Evolutionary conservation across 192 early-diverging fungal species (phyloP), one percentile per base, ranked within the genome.

Genomic region (Powellomyces hirtus): DNA sequence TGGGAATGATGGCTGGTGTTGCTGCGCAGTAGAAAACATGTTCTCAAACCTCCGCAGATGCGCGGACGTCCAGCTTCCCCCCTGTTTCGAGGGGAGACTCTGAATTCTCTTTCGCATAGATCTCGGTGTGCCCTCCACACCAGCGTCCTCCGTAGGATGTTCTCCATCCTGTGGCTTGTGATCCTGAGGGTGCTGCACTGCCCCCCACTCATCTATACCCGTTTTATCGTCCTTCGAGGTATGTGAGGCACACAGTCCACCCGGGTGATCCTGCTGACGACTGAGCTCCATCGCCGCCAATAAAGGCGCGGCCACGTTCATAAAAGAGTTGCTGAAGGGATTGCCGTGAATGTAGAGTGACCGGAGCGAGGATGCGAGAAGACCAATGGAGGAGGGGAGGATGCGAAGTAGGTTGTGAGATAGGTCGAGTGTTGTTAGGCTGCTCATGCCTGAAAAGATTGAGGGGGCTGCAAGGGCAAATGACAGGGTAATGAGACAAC

Each of bases 341-440:
- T 75, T 71, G 35, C 67, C 69, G 22, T 69, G 67, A 10, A 77
- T 16, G 20, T 62, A 37, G 16, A 77, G 62, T 5, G 26, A 16
- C 7, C 11, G 50, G 13, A 77, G 62, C 8, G 52, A 36, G 44
- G 58, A 38, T 31, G 63, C 59, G 20, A 79, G 73, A 1, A 79
- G 45, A 8, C 81, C 78, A 16, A 83, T 58, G 4, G 81, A 83
- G 4, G 81, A 61, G 4, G 80, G 80, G 20, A 82, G 61, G 11
- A 44, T 66, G 7, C 70, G 50, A 0, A 82, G 57, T 10, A 34
- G 44, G 59, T 82, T 82, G 56, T 72, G 68, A 34, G 68, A 72
- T 7, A 82, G 49, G 38, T 68, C 68, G 10, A 82, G 66, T 6
- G 68, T 73, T 36, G 59, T 68, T 51, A 82, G 46, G 14, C 40